phyloP scores from a whole-genome alignment of 768 basidiomycete genomes.

The Kwoniella dejecticola region DNA sequence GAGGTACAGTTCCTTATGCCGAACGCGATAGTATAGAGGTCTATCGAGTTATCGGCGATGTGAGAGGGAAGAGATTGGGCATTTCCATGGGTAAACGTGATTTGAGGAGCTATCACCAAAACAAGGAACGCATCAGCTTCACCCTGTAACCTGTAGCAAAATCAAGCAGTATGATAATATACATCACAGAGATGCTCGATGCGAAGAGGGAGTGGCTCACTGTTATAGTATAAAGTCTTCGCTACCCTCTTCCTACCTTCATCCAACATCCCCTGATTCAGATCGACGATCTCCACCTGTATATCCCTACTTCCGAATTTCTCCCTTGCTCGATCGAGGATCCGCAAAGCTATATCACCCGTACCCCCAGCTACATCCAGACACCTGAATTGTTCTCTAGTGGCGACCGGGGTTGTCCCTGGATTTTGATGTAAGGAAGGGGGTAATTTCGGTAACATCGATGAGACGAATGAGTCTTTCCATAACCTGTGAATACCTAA shows the following conservation, averaged over 20 bases:
- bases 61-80: slow-evolving; percentile 74
- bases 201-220: slow-evolving; percentile 58
- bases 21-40: slow-evolving; percentile 97
- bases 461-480: slow-evolving; percentile 86
- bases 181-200: too few species aligned
- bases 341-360: slow-evolving; percentile 89
- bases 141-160: too few species aligned
- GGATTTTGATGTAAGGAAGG: slow-evolving; percentile 45
- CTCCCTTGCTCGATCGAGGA: slow-evolving; percentile 86
- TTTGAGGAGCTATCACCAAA: slow-evolving; percentile 71
- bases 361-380: slow-evolving; percentile 98
- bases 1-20: slow-evolving; percentile 97
- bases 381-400: slow-evolving; percentile 61
- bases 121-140: not conserved
- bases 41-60: slow-evolving; percentile 81
- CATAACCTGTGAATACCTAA: slow-evolving; percentile 93
- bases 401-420: slow-evolving; percentile 56
- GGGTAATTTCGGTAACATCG: slow-evolving; percentile 68
- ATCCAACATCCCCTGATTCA: slow-evolving; percentile 92
- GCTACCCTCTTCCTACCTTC: slow-evolving; percentile 89
- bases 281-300: slow-evolving; percentile 84
- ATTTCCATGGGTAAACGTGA: slow-evolving; percentile 89
- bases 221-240: slow-evolving; percentile 97
- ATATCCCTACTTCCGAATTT: slow-evolving; percentile 87
- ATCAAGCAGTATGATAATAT: too few species aligned